These are phyloP conservation scores for Cladosporium sp. DNA, from an alignment of 2,329 filamentous ascomycete genomes.

Conservation along the genomic window DNA sequence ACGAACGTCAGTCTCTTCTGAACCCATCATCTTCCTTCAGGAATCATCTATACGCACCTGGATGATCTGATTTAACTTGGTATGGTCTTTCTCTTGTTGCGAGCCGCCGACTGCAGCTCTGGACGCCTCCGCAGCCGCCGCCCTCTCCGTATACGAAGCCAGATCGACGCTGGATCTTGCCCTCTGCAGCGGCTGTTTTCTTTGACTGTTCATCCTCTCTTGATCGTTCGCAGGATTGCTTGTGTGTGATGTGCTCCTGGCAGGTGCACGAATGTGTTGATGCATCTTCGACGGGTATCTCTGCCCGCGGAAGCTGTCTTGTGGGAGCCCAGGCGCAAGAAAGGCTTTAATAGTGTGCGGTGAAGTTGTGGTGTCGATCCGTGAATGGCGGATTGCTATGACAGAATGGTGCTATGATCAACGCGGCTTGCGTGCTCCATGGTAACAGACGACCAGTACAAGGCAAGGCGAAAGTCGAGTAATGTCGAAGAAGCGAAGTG, in stretches of 20 bases:
- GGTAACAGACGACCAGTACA: background rate
- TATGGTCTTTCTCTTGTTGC: conserved; percentile 60
- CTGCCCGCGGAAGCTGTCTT: background rate
- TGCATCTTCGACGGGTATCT: conserved; percentile 59
- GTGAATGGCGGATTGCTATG: conserved; percentile 5
- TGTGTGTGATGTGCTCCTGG: conserved; percentile 68
- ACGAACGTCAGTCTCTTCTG: background rate
- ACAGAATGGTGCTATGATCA: conserved; percentile 10
- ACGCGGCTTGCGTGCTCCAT: conserved; percentile 13
- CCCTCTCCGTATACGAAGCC: conserved; percentile 46
- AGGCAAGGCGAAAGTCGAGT: background rate
- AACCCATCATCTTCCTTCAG: conserved; percentile 14
- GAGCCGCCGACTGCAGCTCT: conserved; percentile 29
- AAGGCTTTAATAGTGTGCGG: background rate
- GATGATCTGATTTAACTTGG: conserved; percentile 90
- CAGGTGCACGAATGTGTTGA: conserved; percentile 76
- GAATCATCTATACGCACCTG: conserved; percentile 56
- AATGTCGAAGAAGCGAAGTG: background rate
- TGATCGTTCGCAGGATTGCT: conserved; percentile 69
- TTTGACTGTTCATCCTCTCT: conserved; percentile 65
- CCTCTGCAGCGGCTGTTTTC: conserved; percentile 55
- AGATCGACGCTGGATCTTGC: conserved; percentile 52
- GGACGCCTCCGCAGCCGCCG: conserved; percentile 47
- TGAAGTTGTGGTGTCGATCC: background rate
- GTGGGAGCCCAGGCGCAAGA: background rate